A percentile compares a stretch with the other conserved stretches of the same genome.
Conservation (phyloP, 140 eudicot genomes). For the Oenanthe javanica region DNA sequence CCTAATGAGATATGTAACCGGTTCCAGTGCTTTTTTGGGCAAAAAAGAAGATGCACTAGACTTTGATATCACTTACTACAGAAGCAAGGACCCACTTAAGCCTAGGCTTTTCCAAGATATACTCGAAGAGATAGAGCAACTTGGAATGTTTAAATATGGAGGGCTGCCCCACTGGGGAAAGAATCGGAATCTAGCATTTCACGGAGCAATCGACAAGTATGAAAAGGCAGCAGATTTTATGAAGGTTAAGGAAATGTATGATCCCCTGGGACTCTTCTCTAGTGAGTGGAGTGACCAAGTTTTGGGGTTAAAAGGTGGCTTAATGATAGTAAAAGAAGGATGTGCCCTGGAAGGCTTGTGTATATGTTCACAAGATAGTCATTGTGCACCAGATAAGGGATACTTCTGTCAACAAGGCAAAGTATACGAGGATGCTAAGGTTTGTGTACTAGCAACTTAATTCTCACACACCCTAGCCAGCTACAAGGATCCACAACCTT, state of each 20-base stretch:
- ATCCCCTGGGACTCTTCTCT: slow-evolving; percentile 64
- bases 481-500: no score
- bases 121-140: slow-evolving; percentile 75
- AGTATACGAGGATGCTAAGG: slow-evolving; percentile 44
- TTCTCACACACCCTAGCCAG: no score
- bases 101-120: slow-evolving; percentile 64
- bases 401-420: slow-evolving; percentile 48
- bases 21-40: slow-evolving; percentile 67
- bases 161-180: slow-evolving; percentile 93
- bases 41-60: slow-evolving; percentile 65
- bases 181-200: slow-evolving; percentile 70
- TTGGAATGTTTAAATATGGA: slow-evolving; percentile 62
- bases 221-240: slow-evolving; percentile 29
- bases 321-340: slow-evolving; percentile 35
- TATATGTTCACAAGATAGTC: slow-evolving; percentile 50
- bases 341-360: slow-evolving; percentile 72
- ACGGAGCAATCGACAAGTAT: slow-evolving; percentile 50
- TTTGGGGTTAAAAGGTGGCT: slow-evolving; percentile 47
- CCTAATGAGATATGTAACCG: slow-evolving; percentile 64
- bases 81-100: slow-evolving; percentile 55
- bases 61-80: slow-evolving; percentile 69
- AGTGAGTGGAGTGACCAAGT: slow-evolving; percentile 77
- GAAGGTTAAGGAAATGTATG: slow-evolving; percentile 50
- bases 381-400: slow-evolving; percentile 58
- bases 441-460: slow-evolving; percentile 25